Base-by-base conservation (phyloP, 2,329 filamentous ascomycete genomes). In the Diaporthe helianthi region DNA sequence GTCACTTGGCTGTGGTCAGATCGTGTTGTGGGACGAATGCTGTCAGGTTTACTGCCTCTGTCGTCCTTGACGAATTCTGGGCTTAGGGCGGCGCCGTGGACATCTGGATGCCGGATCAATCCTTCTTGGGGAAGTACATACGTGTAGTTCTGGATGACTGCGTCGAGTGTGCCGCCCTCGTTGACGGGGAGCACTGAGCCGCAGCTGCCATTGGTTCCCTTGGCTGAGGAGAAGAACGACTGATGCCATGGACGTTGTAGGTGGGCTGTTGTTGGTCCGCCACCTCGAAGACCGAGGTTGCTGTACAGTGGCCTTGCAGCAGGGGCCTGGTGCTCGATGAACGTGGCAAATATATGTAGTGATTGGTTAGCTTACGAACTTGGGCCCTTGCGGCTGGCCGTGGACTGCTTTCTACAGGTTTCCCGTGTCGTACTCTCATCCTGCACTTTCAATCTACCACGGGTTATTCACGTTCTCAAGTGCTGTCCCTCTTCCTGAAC, bases 51-150 rank as follows among this genome's bases (percentile, higher is more conserved):
- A 74, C 85, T 84, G 63, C 80, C 82, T 31, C 76, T 76, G 72
- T 83, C 80, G 72, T 85, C 83, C 24, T n/a, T n/a, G 83, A 83
- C 13, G 83, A 84, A 75, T 84, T 79, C 79, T 4, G 79, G 78
- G 69, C 83, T 82, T 69, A 85, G 82, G 24, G 83, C 82, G 74
- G 82, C 81, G 65, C 83, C 83, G 73, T 85, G 83, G 46, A 85
- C 80, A 41, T 70, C 65, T 85, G 83, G 46, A 85, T 80, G 44
- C 71, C 65, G 0, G 65, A 58, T 1, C n/a, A n/a, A n/a, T n/a
- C n/a, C n/a, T 33, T 12, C 53, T 33, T 51, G 41, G 33, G 26
- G 26, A 61, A 46, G 52, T 58, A 60, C 1, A 41, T 58, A 60
- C 1, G 65, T 58, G 22, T 41, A 47, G 15, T 58, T 60, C n/a